These are phyloP conservation scores for Rosa hybrid DNA, from an alignment of 331 rosid species.

Conservation along the genomic window DNA sequence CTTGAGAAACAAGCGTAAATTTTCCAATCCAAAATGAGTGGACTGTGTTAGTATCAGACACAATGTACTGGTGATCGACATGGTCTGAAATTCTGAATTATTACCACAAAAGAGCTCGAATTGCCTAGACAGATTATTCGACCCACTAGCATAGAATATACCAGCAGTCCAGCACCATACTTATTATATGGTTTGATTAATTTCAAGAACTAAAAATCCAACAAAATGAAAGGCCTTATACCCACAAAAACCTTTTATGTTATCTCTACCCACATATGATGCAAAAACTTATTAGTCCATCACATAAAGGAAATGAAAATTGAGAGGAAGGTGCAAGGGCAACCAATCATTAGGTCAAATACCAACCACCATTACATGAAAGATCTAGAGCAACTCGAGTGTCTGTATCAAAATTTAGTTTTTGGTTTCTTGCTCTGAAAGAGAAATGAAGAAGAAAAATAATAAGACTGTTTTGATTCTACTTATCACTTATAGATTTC, in stretches of 20 bases:
- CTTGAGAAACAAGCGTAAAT: background rate
- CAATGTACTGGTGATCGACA: background rate
- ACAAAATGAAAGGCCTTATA: background rate
- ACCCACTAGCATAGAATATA: conserved; percentile 1
- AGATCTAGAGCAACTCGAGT: background rate
- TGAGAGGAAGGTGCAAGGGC: background rate
- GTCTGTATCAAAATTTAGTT: background rate
- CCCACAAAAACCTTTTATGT: background rate
- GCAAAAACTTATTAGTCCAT: background rate
- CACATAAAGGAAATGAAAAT: no score
- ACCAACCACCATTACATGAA: background rate
- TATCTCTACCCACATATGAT: background rate
- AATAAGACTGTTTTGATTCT: no score
- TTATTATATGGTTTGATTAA: background rate
- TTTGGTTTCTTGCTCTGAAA: background rate
- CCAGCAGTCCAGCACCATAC: background rate
- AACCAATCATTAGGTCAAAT: background rate
- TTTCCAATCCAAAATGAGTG: background rate
- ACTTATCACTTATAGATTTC: no score
- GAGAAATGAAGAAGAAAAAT: background rate
- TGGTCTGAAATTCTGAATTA: background rate
- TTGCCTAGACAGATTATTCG: background rate
- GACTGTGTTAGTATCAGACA: background rate
- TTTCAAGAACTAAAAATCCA: background rate
- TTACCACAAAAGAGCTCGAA: background rate